Evolutionary conservation across 78 protist genomes (phyloP).

Genomic region (Dictyostelium citrinum): DNA sequence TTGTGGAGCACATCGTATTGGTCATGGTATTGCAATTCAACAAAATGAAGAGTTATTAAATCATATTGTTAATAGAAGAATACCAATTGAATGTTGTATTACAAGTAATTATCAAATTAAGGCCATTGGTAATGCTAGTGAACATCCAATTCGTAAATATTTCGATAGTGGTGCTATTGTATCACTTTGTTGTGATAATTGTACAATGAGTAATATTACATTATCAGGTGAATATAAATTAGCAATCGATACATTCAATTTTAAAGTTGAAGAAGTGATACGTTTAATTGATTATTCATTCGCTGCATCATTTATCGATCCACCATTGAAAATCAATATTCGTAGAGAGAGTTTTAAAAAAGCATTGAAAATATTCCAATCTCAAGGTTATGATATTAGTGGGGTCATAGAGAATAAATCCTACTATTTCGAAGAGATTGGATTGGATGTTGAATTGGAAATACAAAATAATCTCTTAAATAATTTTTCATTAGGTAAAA

Average conservation of each 20-base stretch:
- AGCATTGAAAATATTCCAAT: conserved; percentile 24
- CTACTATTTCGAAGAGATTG: conserved; percentile 55
- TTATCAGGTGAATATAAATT: conserved; percentile 32
- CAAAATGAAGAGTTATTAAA: conserved; percentile 55
- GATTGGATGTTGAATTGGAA: conserved; percentile 16
- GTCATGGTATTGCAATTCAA: conserved; percentile 85
- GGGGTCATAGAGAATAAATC: neutral
- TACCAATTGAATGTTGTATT: conserved; percentile 77
- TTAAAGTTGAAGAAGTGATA: conserved; percentile 77
- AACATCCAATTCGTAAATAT: conserved; percentile 85
- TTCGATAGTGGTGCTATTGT: conserved; percentile 81
- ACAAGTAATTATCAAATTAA: conserved; percentile 91
- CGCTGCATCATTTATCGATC: conserved; percentile 37
- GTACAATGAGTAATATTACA: conserved; percentile 47
- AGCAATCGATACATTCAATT: conserved; percentile 67
- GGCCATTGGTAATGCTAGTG: conserved; percentile 38
- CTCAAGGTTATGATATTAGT: conserved; percentile 46
- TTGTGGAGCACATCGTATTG: conserved; percentile 92
- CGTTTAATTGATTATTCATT: conserved; percentile 85
- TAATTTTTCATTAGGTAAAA: neutral
- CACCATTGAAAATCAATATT: conserved; percentile 22
- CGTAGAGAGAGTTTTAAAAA: conserved; percentile 53
- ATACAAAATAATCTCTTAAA: neutral
- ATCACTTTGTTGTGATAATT: conserved; percentile 85
- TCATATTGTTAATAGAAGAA: conserved; percentile 67